phyloP scores from a whole-genome alignment of 495 filamentous ascomycete species.

The Pyronema omphalodes region DNA sequence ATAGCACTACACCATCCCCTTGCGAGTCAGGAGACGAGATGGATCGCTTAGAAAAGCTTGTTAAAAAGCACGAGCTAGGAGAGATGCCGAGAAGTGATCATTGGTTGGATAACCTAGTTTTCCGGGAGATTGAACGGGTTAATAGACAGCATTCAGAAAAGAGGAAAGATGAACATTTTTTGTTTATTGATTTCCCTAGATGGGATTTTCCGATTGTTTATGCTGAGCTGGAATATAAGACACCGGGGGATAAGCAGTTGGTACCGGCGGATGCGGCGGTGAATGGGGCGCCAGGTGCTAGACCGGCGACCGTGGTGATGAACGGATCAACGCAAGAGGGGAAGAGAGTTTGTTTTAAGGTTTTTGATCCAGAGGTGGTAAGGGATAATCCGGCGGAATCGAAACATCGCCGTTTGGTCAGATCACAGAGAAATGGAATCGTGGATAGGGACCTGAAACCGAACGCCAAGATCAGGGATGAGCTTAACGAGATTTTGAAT shows the following conservation, averaged over 20 bases:
- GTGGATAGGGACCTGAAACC: constrained; percentile 87
- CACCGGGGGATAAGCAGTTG: constrained; percentile 18
- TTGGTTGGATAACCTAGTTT: constrained; percentile 88
- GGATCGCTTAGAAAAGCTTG: constrained; percentile 32
- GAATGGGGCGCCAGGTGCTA: not conserved
- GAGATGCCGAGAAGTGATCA: constrained; percentile 69
- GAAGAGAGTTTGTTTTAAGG: constrained; percentile 24
- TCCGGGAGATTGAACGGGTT: constrained; percentile 51
- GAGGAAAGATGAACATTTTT: constrained; percentile 23
- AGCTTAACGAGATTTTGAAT: constrained; percentile 74
- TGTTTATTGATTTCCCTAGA: constrained; percentile 80
- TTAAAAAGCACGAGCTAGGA: constrained; percentile 97
- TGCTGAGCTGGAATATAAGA: constrained; percentile 77
- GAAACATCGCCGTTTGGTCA: constrained; percentile 80
- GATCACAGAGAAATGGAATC: constrained; percentile 81
- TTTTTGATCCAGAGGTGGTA: constrained; percentile 86
- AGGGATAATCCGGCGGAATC: constrained; percentile 86
- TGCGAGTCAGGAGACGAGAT: constrained; percentile 34
- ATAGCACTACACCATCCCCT: constrained; percentile 48
- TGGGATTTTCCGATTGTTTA: constrained; percentile 96
- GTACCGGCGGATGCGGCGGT: not conserved
- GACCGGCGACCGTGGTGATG: not conserved
- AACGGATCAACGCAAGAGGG: not conserved
- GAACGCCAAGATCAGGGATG: constrained; percentile 89
- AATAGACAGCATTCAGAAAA: constrained; percentile 17